A percentile compares a stretch with the other conserved stretches of the same genome.
Evolutionary conservation across 441 rosid species (phyloP).

Genomic region (Capsella rubella): DNA sequence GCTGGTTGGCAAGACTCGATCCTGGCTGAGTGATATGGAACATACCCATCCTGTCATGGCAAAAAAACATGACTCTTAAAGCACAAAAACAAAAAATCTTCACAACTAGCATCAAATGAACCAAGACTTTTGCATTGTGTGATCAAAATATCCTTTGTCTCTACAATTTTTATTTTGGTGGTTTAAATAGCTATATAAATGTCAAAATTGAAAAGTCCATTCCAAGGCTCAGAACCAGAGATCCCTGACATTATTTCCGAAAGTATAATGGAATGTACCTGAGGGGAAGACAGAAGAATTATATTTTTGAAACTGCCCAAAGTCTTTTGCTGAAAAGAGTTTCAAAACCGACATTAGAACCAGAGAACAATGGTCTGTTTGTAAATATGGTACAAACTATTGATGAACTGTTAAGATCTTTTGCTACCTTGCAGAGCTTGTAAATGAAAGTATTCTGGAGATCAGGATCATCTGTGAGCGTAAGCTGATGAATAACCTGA

Average conservation of each 20-base stretch:
- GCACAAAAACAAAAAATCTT: neutral
- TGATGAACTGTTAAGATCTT: neutral
- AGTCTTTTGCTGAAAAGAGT: constrained; percentile 80
- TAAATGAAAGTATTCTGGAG: constrained; percentile 82
- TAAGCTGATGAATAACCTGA: constrained; percentile 97
- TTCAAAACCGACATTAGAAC: constrained; percentile 9
- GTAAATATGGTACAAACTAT: neutral
- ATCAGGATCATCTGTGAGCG: constrained; percentile 90
- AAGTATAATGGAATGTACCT: constrained; percentile 54
- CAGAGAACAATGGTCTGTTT: neutral
- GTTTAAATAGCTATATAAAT: no score
- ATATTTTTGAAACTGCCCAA: constrained; percentile 77
- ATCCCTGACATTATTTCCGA: neutral
- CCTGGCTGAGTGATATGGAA: constrained; percentile 97
- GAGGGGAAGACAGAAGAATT: constrained; percentile 87
- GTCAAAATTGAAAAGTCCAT: neutral
- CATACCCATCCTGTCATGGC: constrained; percentile 82
- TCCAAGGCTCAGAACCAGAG: neutral
- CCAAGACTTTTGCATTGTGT: neutral
- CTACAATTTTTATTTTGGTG: neutral
- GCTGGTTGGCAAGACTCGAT: constrained; percentile 81
- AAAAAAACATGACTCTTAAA: neutral
- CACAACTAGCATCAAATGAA: constrained; percentile 3
- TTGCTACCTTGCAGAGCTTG: constrained; percentile 82
- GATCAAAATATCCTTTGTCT: neutral